Percentiles rank a stretch among this genome's conserved stretches.
phyloP scores from a whole-genome alignment of 192 early-diverging fungal genomes.

The Blastocladiella britannica region DNA sequence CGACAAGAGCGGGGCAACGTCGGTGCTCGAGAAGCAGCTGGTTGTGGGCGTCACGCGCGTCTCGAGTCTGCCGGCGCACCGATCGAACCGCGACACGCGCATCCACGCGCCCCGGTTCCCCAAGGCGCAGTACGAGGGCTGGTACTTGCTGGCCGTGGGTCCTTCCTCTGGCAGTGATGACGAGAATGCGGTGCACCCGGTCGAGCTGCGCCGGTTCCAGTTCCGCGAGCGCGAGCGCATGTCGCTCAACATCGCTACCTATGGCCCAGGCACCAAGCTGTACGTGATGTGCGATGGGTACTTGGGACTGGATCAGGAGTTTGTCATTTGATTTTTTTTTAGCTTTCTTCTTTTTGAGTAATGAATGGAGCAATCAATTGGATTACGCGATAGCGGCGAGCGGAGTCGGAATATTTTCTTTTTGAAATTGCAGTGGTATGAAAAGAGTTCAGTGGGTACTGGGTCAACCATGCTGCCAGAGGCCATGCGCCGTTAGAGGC shows the following conservation, averaged over 20 bases:
- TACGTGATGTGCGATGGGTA: constrained; percentile 60
- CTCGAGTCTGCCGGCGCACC: constrained; percentile 10
- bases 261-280: constrained; percentile 32
- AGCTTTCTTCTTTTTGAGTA: too few species aligned
- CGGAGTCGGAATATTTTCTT: too few species aligned
- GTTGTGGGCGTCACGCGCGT: too few species aligned
- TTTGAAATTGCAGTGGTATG: too few species aligned
- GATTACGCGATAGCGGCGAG: too few species aligned
- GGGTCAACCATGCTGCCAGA: too few species aligned
- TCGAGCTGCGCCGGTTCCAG: constrained; percentile 13
- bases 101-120: constrained; percentile 72
- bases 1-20: constrained; percentile 11
- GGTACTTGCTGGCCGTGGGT: constrained; percentile 74
- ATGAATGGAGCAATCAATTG: too few species aligned
- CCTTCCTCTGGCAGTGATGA: constrained; percentile 34
- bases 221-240: constrained; percentile 5
- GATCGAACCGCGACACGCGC: constrained; percentile 20
- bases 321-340: constrained; percentile 10
- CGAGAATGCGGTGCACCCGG: constrained; percentile 54
- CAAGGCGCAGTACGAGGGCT: constrained; percentile 79
- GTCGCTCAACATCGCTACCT: constrained; percentile 29
- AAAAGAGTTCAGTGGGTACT: too few species aligned
- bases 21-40: too few species aligned
- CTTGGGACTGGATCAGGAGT: constrained; percentile 44
- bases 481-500: too few species aligned